Conservation (phyloP, 2,329 filamentous ascomycete genomes). For the Nemania serpens region DNA sequence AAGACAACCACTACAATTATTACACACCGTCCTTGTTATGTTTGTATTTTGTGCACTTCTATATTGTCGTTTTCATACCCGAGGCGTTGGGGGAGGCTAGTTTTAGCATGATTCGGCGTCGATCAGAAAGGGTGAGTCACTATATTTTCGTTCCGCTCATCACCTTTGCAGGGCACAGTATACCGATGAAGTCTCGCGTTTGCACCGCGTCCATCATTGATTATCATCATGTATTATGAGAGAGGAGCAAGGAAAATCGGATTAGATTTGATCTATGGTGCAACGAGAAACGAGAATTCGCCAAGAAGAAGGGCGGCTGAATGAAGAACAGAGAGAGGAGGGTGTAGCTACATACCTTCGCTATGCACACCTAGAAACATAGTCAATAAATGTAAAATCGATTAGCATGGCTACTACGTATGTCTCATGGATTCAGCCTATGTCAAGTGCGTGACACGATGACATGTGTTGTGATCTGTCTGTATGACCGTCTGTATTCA, state of each 20-base stretch:
- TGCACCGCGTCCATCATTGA: slow-evolving; percentile 19
- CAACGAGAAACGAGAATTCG: slow-evolving; percentile 23
- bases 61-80: slow-evolving; percentile 27
- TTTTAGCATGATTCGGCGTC: slow-evolving; percentile 38
- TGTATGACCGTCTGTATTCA: background rate
- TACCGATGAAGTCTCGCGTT: background rate
- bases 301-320: slow-evolving; percentile 6
- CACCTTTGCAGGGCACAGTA: slow-evolving; percentile 10
- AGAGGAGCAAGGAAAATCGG: slow-evolving; percentile 8
- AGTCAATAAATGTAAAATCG: slow-evolving; percentile 9
- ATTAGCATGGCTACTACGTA: background rate
- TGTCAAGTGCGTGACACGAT: no score
- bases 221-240: slow-evolving; percentile 21
- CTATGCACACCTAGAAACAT: slow-evolving; percentile 6
- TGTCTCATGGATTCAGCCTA: background rate
- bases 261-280: slow-evolving; percentile 16
- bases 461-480: background rate
- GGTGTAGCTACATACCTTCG: background rate
- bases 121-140: slow-evolving; percentile 31
- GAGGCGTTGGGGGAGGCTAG: slow-evolving; percentile 30
- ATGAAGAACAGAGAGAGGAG: slow-evolving; percentile 3
- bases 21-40: slow-evolving; percentile 24
- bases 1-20: slow-evolving; percentile 25
- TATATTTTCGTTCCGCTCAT: slow-evolving; percentile 23
- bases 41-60: background rate